Percentiles rank a stretch among this genome's conserved stretches.
Evolutionary conservation across 2,329 filamentous ascomycete species (phyloP).

Genomic region (Calonectria naviculata): DNA sequence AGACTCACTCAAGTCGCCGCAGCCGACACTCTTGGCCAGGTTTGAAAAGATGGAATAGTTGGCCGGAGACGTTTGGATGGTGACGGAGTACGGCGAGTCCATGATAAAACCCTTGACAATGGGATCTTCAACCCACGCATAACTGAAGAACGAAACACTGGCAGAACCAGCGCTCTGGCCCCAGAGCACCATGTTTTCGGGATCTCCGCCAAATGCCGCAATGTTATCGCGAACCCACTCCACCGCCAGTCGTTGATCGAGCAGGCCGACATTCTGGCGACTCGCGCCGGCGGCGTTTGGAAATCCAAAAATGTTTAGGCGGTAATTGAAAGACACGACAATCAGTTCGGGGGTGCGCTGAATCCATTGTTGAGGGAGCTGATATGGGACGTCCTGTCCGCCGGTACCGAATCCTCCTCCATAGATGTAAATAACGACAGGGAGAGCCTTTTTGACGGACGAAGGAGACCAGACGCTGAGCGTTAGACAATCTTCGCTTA

Average conservation of each 20-base stretch:
- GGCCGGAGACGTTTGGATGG: background rate
- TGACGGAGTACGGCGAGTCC: background rate
- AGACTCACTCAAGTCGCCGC: background rate
- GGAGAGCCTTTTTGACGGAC: background rate
- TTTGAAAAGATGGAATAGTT: background rate
- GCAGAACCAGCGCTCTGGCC: conserved; percentile 25
- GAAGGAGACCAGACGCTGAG: background rate
- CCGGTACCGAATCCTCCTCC: background rate
- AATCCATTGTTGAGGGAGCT: background rate
- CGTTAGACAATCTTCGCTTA: background rate
- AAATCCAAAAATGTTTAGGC: background rate
- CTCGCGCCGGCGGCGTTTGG: background rate
- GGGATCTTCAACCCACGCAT: background rate
- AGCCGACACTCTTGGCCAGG: background rate
- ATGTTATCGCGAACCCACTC: conserved; percentile 63
- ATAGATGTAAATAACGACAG: background rate
- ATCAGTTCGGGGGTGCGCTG: background rate
- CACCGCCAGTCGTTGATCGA: conserved; percentile 59
- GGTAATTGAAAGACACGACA: background rate
- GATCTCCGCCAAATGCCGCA: conserved; percentile 55
- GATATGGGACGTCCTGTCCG: background rate
- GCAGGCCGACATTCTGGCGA: conserved; percentile 58
- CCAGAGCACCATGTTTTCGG: conserved; percentile 57
- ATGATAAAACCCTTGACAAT: background rate
- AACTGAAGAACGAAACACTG: background rate